Base-by-base conservation (phyloP, 768 basidiomycete species). In the Fibroporia radiculosa region DNA sequence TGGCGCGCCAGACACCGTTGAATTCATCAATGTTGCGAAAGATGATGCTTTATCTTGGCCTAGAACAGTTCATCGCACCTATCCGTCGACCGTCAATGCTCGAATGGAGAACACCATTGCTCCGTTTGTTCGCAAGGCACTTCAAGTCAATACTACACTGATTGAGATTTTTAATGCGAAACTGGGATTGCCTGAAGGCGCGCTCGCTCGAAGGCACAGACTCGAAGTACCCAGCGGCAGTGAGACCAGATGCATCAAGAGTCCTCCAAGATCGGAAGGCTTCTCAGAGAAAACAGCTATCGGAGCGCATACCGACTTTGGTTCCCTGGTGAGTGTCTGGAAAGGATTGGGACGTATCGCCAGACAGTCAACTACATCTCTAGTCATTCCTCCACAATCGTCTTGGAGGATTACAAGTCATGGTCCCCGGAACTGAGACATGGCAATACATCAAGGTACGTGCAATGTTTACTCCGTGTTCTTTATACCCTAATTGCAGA, bases 311-410 rank as follows among this genome's bases (percentile, higher is more conserved):
- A 66, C 66, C 7, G 65, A 67, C 42, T 66, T 64, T 39, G 63
- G 65, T 5, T 61, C 60, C 3, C 50, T 66, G 39, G 63, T 57
- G 23, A 54, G 72, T 22, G 36, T 27, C 16, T 56, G 18, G 56
- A 64, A 44, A 64, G 59, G 50, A 50, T 62, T 40, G 62, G n/a
- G n/a, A 63, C 44, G 47, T 65, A 19, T 34, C 58, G 3, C 58
- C 58, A 43, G 65, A 66, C 52, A 62, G 64, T 53, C 58, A 56
- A 4, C 49, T 58, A 2, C n/a, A 45, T 49, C 6, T 59, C 2
- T 48, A 80, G 75, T 78, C 80, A 0, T 77, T 84, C 65, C 63
- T 86, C 45, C 80, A 84, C 53, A 85, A 84, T 56, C 71, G 70
- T 1, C 71, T 84, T 0, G 83, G 84, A 3, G 84, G 84, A 0